Conservation (phyloP, 495 filamentous ascomycete species). For the Glarea lozoyensis region DNA sequence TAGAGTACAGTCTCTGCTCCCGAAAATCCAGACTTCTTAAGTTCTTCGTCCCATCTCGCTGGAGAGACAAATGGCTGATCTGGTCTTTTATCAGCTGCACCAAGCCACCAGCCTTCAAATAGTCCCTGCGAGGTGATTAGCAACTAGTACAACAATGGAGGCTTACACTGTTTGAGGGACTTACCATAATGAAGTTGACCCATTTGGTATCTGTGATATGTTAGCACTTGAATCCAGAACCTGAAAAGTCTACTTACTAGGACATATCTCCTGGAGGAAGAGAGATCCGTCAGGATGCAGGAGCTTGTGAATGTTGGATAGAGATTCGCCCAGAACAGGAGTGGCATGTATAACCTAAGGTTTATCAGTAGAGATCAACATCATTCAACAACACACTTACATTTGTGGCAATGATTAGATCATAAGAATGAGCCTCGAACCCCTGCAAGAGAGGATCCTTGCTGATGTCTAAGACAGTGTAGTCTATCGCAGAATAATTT, state of each 20-base stretch:
- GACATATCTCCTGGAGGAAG: conserved; percentile 31
- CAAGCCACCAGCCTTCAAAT: conserved; percentile 43
- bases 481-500: conserved; percentile 4
- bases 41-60: conserved; percentile 4
- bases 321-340: conserved; percentile 33
- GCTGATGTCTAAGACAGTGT: conserved; percentile 36
- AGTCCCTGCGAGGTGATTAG: no score
- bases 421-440: conserved; percentile 34
- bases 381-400: no score
- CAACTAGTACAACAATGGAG: no score
- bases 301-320: conserved; percentile 31
- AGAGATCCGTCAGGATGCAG: conserved; percentile 26
- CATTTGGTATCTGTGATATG: no score
- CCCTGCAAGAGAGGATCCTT: conserved; percentile 35
- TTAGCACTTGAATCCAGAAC: no score
- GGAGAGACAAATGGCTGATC: conserved; percentile 23
- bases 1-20: conserved; percentile 3
- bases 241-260: conserved; percentile 21
- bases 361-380: no score
- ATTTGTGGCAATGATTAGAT: conserved; percentile 43
- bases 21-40: conserved; percentile 4
- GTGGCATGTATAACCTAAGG: conserved; percentile 52
- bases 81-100: conserved; percentile 22
- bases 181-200: no score
- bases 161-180: no score